phyloP scores from a whole-genome alignment of 108 stramenopile genomes.

The Cyclotella baltica region DNA sequence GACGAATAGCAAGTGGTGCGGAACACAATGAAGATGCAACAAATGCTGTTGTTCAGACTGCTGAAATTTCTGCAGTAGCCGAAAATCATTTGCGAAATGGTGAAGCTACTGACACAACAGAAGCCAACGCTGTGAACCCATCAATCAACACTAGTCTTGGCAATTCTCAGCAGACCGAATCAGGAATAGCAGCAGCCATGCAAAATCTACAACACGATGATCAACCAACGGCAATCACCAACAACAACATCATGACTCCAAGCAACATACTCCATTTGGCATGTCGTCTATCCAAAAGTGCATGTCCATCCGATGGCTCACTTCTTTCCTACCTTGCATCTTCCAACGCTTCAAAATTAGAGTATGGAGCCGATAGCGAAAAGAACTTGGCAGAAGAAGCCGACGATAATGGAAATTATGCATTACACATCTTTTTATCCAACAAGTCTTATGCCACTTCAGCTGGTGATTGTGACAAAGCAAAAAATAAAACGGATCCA shows the following conservation, averaged over 20 bases:
- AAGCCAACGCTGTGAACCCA: not conserved
- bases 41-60: not conserved
- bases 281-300: constrained; percentile 32
- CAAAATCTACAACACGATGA: not conserved
- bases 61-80: not conserved
- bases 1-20: not conserved
- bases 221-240: not conserved
- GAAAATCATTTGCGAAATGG: not conserved
- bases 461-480: not conserved
- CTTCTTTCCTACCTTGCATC: constrained; percentile 15
- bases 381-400: constrained; percentile 24
- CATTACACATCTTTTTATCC: constrained; percentile 45
- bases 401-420: constrained; percentile 37
- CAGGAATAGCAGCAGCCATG: not conserved
- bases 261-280: constrained; percentile 38
- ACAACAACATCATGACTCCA: constrained; percentile 14
- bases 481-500: not conserved
- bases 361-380: constrained; percentile 6
- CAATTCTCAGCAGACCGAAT: not conserved
- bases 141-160: not conserved
- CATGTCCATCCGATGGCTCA: constrained; percentile 7
- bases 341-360: constrained; percentile 11
- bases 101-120: not conserved
- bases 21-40: not conserved
- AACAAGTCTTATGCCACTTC: constrained; percentile 24